phyloP scores from a whole-genome alignment of 1,139 yeast species.

The Kurtzmaniella quercitrusa region DNA sequence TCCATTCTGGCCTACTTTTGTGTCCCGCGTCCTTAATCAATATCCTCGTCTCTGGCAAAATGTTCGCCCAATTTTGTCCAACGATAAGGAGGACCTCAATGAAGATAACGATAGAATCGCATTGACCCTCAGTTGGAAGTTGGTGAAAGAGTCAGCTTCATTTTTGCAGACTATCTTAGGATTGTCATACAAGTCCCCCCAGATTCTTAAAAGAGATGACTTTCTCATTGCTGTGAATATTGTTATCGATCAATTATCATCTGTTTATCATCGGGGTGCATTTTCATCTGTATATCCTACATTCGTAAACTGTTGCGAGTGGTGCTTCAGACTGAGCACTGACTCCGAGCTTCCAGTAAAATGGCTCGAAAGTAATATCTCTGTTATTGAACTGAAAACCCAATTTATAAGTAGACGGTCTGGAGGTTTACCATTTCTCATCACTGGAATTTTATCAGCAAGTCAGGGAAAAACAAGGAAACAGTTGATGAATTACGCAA shows the following conservation, averaged over 20 bases:
- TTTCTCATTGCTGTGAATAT: constrained; percentile 29
- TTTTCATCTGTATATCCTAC: constrained; percentile 84
- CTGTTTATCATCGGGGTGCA: constrained; percentile 86
- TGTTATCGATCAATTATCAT: constrained; percentile 61
- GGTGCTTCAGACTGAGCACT: constrained; percentile 35
- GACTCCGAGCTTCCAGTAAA: constrained; percentile 10
- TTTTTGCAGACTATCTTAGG: constrained; percentile 43
- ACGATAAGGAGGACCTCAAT: constrained; percentile 38
- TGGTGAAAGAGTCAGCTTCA: constrained; percentile 70
- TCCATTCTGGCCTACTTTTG: constrained; percentile 6
- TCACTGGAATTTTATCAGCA: constrained; percentile 68
- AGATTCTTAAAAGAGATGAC: constrained; percentile 14
- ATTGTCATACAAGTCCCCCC: background rate
- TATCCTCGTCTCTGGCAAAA: constrained; percentile 45
- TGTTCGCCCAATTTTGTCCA: constrained; percentile 53
- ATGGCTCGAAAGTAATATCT: constrained; percentile 58
- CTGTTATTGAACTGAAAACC: constrained; percentile 49
- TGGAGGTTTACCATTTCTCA: constrained; percentile 81
- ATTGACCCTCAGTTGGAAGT: constrained; percentile 78
- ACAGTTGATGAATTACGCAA: constrained; percentile 43
- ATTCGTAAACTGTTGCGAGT: constrained; percentile 56
- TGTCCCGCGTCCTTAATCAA: constrained; percentile 6
- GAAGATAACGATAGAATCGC: constrained; percentile 43
- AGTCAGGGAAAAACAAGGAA: constrained; percentile 21
- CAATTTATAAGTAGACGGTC: constrained; percentile 83